Evolutionary conservation across 2,329 filamentous ascomycete species (phyloP).

Genomic region (Colletotrichum sublineola): DNA sequence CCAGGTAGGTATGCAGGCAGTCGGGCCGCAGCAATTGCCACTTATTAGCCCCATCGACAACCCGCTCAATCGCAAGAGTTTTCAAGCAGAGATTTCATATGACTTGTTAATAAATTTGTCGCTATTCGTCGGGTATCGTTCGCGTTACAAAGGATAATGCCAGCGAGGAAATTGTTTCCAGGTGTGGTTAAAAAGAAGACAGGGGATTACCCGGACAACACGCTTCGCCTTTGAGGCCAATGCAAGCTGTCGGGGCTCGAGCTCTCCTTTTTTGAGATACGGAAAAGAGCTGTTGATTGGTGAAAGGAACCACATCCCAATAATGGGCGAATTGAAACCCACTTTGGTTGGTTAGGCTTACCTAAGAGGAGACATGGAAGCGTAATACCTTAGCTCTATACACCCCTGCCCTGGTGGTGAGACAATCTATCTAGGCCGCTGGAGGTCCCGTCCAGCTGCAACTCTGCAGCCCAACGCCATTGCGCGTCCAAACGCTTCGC

Average conservation of each 20-base stretch:
- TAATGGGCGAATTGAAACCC: too few relatives aligned
- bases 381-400: not conserved
- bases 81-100: constrained; percentile 26
- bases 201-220: constrained; percentile 8
- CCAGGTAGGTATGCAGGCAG: constrained; percentile 21
- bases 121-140: not conserved
- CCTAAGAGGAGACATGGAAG: not conserved
- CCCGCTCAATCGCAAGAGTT: constrained; percentile 15
- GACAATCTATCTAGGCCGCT: not conserved
- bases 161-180: not conserved
- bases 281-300: not conserved
- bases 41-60: constrained; percentile 12
- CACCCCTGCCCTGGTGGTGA: not conserved
- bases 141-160: constrained; percentile 10
- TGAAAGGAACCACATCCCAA: not conserved
- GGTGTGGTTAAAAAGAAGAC: constrained; percentile 15
- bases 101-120: not conserved
- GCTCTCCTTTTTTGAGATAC: constrained; percentile 1
- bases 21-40: constrained; percentile 27
- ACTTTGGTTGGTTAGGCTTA: too few relatives aligned
- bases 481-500: constrained; percentile 39
- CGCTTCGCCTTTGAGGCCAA: not conserved
- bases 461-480: constrained; percentile 30
- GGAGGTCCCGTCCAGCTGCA: constrained; percentile 26
- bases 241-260: constrained; percentile 8